Evolutionary conservation across 306 rosid genomes (phyloP).

Genomic region (Dryas drummondii): DNA sequence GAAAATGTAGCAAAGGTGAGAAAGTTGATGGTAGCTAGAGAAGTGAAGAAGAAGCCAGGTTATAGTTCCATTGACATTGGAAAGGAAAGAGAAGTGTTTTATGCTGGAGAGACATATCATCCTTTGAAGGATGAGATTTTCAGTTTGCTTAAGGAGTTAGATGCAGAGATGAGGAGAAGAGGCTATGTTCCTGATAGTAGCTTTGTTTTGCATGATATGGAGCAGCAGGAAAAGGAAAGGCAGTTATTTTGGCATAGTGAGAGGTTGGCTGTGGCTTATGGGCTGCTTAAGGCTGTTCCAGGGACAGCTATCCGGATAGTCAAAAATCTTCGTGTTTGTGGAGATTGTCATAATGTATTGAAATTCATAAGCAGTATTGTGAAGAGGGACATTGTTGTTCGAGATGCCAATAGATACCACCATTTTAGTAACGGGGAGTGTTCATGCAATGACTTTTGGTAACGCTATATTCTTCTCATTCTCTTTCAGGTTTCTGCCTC

Average conservation of each 20-base stretch:
- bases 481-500: not conserved
- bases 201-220: constrained; percentile 81
- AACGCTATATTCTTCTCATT: constrained; percentile 15
- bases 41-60: constrained; percentile 77
- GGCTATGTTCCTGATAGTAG: constrained; percentile 85
- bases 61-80: constrained; percentile 74
- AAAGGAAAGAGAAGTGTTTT: constrained; percentile 68
- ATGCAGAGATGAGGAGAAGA: constrained; percentile 68
- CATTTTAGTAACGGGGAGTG: constrained; percentile 72
- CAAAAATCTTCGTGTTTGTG: constrained; percentile 84
- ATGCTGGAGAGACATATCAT: constrained; percentile 81
- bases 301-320: constrained; percentile 69
- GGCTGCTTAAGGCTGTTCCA: constrained; percentile 66
- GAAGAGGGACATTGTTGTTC: constrained; percentile 66
- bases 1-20: constrained; percentile 71
- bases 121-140: constrained; percentile 69
- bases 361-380: constrained; percentile 66
- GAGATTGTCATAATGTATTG: constrained; percentile 81
- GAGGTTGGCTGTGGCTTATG: constrained; percentile 79
- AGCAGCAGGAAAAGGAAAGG: constrained; percentile 75
- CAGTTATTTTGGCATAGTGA: constrained; percentile 91
- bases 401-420: constrained; percentile 82
- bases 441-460: constrained; percentile 91
- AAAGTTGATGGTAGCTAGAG: constrained; percentile 57
- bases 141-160: constrained; percentile 55